A percentile compares a stretch with the other conserved stretches of the same genome.
Conservation (phyloP, 257 asterid species). For the Solanum pinnatisectum region DNA sequence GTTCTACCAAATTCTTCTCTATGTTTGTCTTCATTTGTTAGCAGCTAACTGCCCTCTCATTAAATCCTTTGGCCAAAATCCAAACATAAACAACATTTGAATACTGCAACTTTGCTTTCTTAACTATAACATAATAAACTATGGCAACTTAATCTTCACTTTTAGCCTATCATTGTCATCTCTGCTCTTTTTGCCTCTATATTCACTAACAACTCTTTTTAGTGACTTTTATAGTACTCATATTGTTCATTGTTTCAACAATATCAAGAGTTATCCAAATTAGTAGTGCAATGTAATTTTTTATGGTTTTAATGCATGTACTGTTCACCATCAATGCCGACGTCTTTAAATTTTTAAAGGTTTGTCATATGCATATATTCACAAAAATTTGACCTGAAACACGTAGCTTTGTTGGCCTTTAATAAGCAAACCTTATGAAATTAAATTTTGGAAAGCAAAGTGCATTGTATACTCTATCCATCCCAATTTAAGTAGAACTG, state of each 20-base stretch:
- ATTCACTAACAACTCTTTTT: neutral
- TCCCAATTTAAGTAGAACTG: neutral
- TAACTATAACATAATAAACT: neutral
- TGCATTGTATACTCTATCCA: neutral
- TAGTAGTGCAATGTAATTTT: neutral
- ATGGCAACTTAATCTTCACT: neutral
- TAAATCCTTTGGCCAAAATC: neutral
- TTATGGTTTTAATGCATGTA: neutral
- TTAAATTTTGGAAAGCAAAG: neutral
- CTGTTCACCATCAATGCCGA: neutral
- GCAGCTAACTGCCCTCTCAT: neutral
- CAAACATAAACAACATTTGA: neutral
- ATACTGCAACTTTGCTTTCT: neutral
- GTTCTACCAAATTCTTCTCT: neutral
- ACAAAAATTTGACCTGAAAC: neutral
- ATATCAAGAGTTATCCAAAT: neutral
- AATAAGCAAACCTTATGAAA: neutral
- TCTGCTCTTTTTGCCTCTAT: neutral
- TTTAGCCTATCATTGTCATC: neutral
- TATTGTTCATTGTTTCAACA: neutral
- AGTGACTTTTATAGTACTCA: neutral
- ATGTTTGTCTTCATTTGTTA: neutral
- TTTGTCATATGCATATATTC: neutral
- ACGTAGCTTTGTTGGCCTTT: too few species aligned
- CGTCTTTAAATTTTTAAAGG: neutral